Base-by-base conservation (phyloP, 2,329 filamentous ascomycete species). In the Plectosphaerella cucumerina region DNA sequence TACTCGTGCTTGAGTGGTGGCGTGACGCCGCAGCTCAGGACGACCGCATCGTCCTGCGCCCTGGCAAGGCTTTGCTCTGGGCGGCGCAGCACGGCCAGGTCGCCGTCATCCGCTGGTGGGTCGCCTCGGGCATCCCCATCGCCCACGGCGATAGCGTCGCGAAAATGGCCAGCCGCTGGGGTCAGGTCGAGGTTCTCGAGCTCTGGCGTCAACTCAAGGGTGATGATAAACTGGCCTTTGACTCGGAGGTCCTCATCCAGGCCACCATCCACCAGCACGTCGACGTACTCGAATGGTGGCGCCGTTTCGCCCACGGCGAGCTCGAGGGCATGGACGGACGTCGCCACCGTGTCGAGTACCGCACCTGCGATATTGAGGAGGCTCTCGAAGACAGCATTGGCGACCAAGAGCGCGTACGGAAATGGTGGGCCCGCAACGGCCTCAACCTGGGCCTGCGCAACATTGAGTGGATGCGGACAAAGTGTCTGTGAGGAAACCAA, bases 1-100 rank as follows among this genome's bases (percentile, higher is more conserved):
- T 96, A n/a, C 74, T 84, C 6, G 90, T 97, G 1, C 78, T 97
- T 1, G 87, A 95, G 60, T 97, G 93, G 93, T 97, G 93, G 93
- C 89, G 89, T 59, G 80, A 86, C 53, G 84, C 86, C 0, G 81
- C 80, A 12, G 70, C 75, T 14, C 77, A 80, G 49, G 78, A 85
- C 60, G 77, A 85, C 42, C 69, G 70, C 1, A 72, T 84, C 47
- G 71, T 77, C 6, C 76, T 95, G 14, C 90, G 92, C 59, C 88
- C 92, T 0, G 92, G 92, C 41, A 91, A 94, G 61, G 87, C 89
- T 22, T 85, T 96, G 17, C 81, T 92, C 6, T 86, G 87, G 56
- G 92, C 92, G 0, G 88, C 90, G 1, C 91, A 96, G 63, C 86
- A 89, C 43, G 91, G 91, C 20, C 87, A 86, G 59, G 80, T 85